These are phyloP conservation scores for Arctium lappa DNA, from an alignment of 129 eudicot species.

Conservation along the genomic window DNA sequence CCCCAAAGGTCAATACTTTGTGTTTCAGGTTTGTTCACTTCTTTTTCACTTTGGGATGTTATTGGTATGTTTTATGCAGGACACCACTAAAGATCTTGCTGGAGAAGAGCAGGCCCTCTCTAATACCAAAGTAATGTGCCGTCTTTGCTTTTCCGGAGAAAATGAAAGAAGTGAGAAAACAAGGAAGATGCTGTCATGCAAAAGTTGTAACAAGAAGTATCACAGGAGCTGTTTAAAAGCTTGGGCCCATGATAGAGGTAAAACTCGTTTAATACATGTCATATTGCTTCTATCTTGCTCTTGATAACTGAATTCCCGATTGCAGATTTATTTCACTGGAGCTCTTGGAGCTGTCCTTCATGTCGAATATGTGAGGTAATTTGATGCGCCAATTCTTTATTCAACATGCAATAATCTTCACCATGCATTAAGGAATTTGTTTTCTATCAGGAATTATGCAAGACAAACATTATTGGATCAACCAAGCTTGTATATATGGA, in stretches of 20 bases:
- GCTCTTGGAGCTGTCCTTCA: constrained; percentile 90
- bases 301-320: constrained; percentile 22
- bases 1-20: constrained; percentile 11
- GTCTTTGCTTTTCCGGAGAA: constrained; percentile 86
- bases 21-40: background rate
- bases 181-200: constrained; percentile 85
- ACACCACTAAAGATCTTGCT: constrained; percentile 40
- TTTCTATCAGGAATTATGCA: background rate
- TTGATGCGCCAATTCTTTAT: background rate
- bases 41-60: background rate
- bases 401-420: background rate
- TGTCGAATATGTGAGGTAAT: constrained; percentile 88
- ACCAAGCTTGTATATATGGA: background rate
- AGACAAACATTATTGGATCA: background rate
- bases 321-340: constrained; percentile 96
- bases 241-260: constrained; percentile 95
- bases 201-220: constrained; percentile 84
- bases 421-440: background rate
- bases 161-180: constrained; percentile 84
- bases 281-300: background rate
- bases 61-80: constrained; percentile 36
- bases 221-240: constrained; percentile 80
- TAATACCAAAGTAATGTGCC: constrained; percentile 77
- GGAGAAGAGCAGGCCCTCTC: constrained; percentile 73
- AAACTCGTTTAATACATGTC: background rate